phyloP scores from a whole-genome alignment of 768 basidiomycete species.

The Sarcodon sp. region DNA sequence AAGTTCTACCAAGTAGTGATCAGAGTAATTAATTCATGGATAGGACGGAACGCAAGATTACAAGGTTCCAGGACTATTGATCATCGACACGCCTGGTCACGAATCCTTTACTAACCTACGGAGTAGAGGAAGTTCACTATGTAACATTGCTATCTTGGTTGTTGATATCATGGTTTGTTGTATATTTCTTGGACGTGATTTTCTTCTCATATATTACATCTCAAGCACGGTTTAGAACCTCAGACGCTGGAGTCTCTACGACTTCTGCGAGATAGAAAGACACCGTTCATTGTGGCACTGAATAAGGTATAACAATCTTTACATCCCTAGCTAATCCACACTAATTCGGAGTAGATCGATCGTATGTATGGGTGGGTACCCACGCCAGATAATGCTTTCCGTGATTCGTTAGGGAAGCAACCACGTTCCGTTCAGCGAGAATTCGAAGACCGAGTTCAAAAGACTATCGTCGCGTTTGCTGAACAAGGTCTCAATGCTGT shows the following conservation, averaged over 20 bases:
- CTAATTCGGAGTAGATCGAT: conserved; percentile 56
- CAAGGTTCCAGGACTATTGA: conserved; percentile 89
- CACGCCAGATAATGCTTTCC: conserved; percentile 87
- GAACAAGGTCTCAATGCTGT: conserved; percentile 94
- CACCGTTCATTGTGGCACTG: conserved; percentile 96
- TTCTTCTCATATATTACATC: neutral
- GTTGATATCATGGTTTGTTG: conserved; percentile 84
- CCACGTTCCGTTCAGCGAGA: conserved; percentile 69
- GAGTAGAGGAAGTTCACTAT: conserved; percentile 88
- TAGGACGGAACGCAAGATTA: conserved; percentile 80
- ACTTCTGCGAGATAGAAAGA: conserved; percentile 83
- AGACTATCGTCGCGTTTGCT: conserved; percentile 89
- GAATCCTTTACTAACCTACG: conserved; percentile 98
- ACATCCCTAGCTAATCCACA: neutral
- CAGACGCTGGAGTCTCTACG: conserved; percentile 96
- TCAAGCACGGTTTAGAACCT: conserved; percentile 90
- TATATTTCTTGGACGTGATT: neutral
- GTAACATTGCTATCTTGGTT: conserved; percentile 97
- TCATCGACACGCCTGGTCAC: conserved; percentile 99
- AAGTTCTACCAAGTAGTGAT: too few species aligned
- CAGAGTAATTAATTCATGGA: neutral
- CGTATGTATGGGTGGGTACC: conserved; percentile 93
- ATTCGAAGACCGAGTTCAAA: conserved; percentile 78
- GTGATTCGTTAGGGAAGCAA: conserved; percentile 81
- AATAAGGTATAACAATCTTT: conserved; percentile 57